A percentile compares a stretch with the other conserved stretches of the same genome.
These are phyloP conservation scores for Ploettnerulaceae sp. DNA, from an alignment of 2,329 filamentous ascomycete genomes.

Conservation along the genomic window DNA sequence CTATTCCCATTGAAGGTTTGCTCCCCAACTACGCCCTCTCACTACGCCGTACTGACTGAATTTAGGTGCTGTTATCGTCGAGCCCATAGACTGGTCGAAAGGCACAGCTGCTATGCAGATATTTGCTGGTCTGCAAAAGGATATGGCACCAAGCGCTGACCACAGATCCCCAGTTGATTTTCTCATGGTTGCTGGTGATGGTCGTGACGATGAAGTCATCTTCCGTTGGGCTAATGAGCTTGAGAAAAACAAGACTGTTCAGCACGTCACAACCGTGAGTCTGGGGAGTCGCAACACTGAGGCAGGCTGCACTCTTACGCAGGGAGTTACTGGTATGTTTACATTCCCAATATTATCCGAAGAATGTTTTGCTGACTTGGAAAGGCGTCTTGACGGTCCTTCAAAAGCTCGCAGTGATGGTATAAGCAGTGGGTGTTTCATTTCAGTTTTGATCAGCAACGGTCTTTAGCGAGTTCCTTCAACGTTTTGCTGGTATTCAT, in stretches of 20 bases:
- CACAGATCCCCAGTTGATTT: conserved; percentile 62
- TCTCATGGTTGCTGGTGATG: conserved; percentile 83
- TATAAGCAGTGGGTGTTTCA: conserved; percentile 5
- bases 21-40: neutral
- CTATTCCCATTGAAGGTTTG: conserved; percentile 65
- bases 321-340: conserved; percentile 78
- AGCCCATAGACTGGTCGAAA: conserved; percentile 84
- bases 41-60: conserved; percentile 6
- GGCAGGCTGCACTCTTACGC: conserved; percentile 77
- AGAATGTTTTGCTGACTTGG: too few relatives aligned
- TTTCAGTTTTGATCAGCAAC: neutral
- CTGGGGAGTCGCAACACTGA: conserved; percentile 84
- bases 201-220: conserved; percentile 87
- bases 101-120: conserved; percentile 73
- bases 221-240: conserved; percentile 91
- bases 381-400: conserved; percentile 42
- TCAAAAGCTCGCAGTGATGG: conserved; percentile 37
- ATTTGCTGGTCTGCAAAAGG: conserved; percentile 52
- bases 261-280: conserved; percentile 78
- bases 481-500: neutral
- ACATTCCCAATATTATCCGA: neutral
- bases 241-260: conserved; percentile 50
- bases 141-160: conserved; percentile 34
- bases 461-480: neutral
- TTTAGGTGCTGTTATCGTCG: conserved; percentile 68